Conservation (phyloP, 2,329 filamentous ascomycete genomes). For the Penicillium digitatum region DNA sequence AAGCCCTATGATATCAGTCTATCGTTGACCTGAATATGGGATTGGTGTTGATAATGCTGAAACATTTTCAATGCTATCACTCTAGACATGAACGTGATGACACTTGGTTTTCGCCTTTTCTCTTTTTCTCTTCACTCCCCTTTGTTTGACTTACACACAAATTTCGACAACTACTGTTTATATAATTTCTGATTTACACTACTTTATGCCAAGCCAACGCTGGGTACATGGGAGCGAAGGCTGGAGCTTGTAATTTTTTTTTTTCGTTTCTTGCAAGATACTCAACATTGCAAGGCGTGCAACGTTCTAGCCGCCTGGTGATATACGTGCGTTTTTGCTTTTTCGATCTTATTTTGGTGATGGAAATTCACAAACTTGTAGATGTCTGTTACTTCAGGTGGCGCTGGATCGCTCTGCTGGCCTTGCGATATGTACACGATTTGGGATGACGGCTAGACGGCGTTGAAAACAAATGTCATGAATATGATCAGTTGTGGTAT, state of each 20-base stretch:
- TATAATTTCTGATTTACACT: slow-evolving; percentile 2
- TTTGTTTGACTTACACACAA: neutral
- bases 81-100: slow-evolving; percentile 4
- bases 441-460: neutral
- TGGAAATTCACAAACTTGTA: neutral
- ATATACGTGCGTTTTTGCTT: neutral
- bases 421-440: neutral
- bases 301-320: neutral
- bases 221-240: slow-evolving; percentile 16
- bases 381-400: neutral
- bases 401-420: neutral
- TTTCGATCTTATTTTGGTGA: neutral
- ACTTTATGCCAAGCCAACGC: slow-evolving; percentile 10
- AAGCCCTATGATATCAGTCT: neutral
- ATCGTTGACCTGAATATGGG: slow-evolving; percentile 3
- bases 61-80: slow-evolving; percentile 9
- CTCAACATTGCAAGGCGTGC: neutral
- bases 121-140: neutral
- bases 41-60: slow-evolving; percentile 12
- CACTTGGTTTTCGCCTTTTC: neutral
- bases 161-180: neutral
- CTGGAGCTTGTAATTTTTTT: slow-evolving; percentile 6
- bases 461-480: neutral
- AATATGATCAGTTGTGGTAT: neutral
- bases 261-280: neutral